phyloP scores from a whole-genome alignment of 2,329 filamentous ascomycete genomes.

The Hymenoscyphus infarciens region DNA sequence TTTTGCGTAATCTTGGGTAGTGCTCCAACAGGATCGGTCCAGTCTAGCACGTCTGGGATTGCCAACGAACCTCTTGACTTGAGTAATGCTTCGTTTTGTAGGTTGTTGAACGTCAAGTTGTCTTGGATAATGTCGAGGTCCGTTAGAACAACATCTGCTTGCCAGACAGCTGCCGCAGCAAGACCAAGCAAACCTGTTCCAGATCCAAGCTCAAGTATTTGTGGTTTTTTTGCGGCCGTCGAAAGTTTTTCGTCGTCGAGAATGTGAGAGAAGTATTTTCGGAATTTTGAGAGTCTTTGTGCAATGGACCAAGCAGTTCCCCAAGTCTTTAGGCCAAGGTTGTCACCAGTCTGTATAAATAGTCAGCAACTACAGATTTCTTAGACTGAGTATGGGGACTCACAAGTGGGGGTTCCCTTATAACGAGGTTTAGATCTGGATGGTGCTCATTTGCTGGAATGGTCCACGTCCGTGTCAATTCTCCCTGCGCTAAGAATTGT shows the following conservation, averaged over 20 bases:
- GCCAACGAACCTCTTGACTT: conserved; percentile 52
- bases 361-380: not conserved
- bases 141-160: conserved; percentile 66
- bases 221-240: not conserved
- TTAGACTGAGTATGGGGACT: not conserved
- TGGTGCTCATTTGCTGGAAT: conserved; percentile 45
- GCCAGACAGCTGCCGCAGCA: conserved; percentile 71
- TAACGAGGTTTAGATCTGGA: conserved; percentile 58
- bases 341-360: conserved; percentile 62
- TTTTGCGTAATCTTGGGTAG: conserved; percentile 38
- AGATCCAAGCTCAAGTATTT: conserved; percentile 57
- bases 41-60: conserved; percentile 60
- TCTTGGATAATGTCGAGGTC: conserved; percentile 72
- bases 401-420: conserved; percentile 76
- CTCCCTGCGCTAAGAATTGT: conserved; percentile 52
- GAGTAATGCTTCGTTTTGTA: conserved; percentile 49
- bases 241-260: conserved; percentile 35
- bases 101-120: conserved; percentile 7
- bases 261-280: conserved; percentile 32
- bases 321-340: conserved; percentile 93
- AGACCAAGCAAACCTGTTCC: conserved; percentile 86
- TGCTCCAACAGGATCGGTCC: conserved; percentile 37
- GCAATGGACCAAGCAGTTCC: conserved; percentile 84
- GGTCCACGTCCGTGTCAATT: conserved; percentile 57
- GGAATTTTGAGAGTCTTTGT: conserved; percentile 55